Percentiles rank a stretch among this genome's conserved stretches.
Evolutionary conservation across 2,329 filamentous ascomycete genomes (phyloP).

Genomic region (Mariannaea elegans): DNA sequence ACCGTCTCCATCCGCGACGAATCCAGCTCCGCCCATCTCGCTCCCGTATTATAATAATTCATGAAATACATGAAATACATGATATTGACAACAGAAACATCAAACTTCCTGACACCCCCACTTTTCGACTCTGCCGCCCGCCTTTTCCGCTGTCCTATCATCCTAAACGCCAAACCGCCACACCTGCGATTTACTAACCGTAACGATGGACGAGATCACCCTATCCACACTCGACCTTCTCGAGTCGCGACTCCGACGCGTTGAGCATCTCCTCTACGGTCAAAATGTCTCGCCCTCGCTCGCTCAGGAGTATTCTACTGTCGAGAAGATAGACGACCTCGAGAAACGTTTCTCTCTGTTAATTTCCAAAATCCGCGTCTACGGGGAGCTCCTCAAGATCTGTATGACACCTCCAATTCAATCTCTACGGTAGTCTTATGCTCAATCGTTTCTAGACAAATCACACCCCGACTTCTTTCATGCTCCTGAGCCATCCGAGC

Average conservation of each 20-base stretch:
- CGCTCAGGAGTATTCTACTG: conserved; percentile 51
- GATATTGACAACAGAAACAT: conserved; percentile 25
- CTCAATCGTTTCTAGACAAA: conserved; percentile 53
- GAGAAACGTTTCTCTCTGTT: conserved; percentile 63
- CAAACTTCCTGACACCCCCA: conserved; percentile 39
- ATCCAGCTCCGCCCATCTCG: conserved; percentile 22
- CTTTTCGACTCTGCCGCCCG: conserved; percentile 33
- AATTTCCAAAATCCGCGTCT: conserved; percentile 62
- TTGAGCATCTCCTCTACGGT: conserved; percentile 68
- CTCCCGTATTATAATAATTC: background rate
- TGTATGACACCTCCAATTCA: conserved; percentile 53
- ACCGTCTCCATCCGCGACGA: conserved; percentile 11
- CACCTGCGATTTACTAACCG: conserved; percentile 29
- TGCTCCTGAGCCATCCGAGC: conserved; percentile 53
- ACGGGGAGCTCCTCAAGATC: conserved; percentile 67
- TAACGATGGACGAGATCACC: conserved; percentile 60
- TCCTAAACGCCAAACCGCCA: conserved; percentile 25
- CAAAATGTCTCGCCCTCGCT: conserved; percentile 44
- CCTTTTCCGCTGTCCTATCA: conserved; percentile 22
- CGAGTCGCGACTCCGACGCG: conserved; percentile 65
- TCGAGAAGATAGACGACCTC: conserved; percentile 57
- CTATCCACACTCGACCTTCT: conserved; percentile 65
- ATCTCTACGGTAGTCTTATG: background rate
- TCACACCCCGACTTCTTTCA: conserved; percentile 65
- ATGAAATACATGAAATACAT: background rate